These are phyloP conservation scores for Cystobasidium onofrii DNA, from an alignment of 768 basidiomycete genomes.

Conservation along the genomic window DNA sequence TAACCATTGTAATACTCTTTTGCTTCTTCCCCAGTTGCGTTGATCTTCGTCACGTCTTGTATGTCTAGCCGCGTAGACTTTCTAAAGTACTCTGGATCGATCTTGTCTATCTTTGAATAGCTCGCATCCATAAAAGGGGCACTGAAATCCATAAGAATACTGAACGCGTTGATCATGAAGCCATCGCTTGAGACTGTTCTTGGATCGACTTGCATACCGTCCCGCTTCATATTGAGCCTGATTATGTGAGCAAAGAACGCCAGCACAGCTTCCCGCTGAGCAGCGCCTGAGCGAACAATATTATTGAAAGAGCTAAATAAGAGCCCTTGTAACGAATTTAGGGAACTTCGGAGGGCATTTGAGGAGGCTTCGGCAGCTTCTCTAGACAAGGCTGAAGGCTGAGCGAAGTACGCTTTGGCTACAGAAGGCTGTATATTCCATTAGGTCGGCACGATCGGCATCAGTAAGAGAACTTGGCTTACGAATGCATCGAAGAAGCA, in stretches of 20 bases:
- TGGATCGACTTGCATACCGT: conserved; percentile 87
- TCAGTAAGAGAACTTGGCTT: neutral
- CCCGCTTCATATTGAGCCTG: conserved; percentile 68
- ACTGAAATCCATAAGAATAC: conserved; percentile 71
- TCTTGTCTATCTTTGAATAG: conserved; percentile 81
- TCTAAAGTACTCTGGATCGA: conserved; percentile 74
- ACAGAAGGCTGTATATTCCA: conserved; percentile 26
- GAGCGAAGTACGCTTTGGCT: conserved; percentile 80
- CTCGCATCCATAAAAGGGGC: conserved; percentile 91
- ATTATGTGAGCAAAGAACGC: conserved; percentile 70
- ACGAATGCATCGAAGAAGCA: conserved; percentile 66
- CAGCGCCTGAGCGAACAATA: conserved; percentile 60
- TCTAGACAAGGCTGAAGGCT: conserved; percentile 64
- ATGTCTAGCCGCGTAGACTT: conserved; percentile 60
- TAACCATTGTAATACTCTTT: conserved; percentile 53
- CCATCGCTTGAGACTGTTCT: conserved; percentile 79
- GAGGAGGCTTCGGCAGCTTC: conserved; percentile 74
- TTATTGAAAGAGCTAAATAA: conserved; percentile 82
- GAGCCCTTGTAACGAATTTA: conserved; percentile 49
- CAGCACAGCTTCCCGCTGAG: conserved; percentile 70
- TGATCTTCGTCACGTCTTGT: conserved; percentile 84
- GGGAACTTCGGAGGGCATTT: conserved; percentile 72
- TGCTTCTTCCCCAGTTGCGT: conserved; percentile 81
- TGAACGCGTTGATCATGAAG: conserved; percentile 83
- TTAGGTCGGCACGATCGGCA: neutral